phyloP scores from a whole-genome alignment of 2,329 filamentous ascomycete species.

The Fusarium lyarnte region DNA sequence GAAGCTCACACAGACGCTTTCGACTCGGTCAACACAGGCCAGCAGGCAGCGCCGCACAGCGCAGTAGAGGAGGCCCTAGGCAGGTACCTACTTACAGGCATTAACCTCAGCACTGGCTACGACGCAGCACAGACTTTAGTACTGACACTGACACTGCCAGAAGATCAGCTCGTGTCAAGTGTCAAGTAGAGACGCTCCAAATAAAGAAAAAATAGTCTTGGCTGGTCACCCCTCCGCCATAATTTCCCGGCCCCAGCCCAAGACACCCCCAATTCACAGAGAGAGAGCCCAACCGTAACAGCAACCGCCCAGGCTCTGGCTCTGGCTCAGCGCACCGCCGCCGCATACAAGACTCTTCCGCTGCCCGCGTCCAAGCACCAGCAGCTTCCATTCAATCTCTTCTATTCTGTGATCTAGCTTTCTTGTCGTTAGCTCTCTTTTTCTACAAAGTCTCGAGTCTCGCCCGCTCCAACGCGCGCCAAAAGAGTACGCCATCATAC shows the following conservation, averaged over 20 bases:
- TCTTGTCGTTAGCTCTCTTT: slow-evolving; percentile 35
- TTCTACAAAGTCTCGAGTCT: slow-evolving; percentile 34
- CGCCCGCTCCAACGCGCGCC: slow-evolving; percentile 29
- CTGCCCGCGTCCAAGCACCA: slow-evolving; percentile 17
- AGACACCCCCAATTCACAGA: slow-evolving; percentile 8
- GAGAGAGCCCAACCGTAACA: slow-evolving; percentile 6
- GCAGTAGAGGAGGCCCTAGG: background rate
- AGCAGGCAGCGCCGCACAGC: background rate
- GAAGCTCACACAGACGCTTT: slow-evolving; percentile 30
- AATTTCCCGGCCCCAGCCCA: slow-evolving; percentile 43
- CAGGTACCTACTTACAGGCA: background rate
- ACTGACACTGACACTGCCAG: slow-evolving; percentile 17
- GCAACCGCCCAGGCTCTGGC: slow-evolving; percentile 12
- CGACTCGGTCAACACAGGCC: slow-evolving; percentile 1
- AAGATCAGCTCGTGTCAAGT: slow-evolving; percentile 31
- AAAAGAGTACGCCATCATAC: slow-evolving; percentile 33
- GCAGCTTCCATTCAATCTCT: slow-evolving; percentile 10
- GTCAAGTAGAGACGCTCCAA: slow-evolving; percentile 28
- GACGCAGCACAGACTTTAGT: background rate
- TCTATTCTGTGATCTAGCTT: slow-evolving; percentile 29
- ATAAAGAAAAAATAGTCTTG: slow-evolving; percentile 41
- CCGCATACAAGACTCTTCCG: slow-evolving; percentile 36
- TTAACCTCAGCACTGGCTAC: background rate
- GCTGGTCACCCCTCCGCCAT: slow-evolving; percentile 39
- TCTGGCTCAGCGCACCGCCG: slow-evolving; percentile 22